phyloP scores from a whole-genome alignment of 257 asterid species.

The Solanum lignicaule region DNA sequence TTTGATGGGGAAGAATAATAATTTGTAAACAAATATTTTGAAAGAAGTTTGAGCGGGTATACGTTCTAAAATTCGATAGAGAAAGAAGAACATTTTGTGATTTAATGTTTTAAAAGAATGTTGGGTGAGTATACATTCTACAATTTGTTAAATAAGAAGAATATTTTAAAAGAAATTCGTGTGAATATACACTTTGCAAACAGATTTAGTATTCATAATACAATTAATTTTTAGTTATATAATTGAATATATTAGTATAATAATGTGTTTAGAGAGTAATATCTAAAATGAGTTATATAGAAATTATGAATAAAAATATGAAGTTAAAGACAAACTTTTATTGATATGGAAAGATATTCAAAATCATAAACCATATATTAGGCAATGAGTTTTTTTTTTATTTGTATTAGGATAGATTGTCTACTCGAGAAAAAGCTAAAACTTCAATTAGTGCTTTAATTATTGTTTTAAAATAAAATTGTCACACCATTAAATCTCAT shows the following conservation, averaged over 20 bases:
- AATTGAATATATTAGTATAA: background rate
- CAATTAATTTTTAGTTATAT: background rate
- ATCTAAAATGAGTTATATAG: background rate
- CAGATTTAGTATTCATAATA: background rate
- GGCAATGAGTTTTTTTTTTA: too few relatives aligned
- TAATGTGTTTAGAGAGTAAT: background rate
- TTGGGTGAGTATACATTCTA: background rate
- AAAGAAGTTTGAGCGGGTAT: background rate
- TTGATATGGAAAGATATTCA: background rate
- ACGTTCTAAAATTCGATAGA: background rate
- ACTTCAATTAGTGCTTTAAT: background rate
- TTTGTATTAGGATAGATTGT: too few relatives aligned
- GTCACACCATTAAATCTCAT: background rate
- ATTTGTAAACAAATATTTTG: background rate
- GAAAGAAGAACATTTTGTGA: background rate
- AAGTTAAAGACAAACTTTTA: background rate
- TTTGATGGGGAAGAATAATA: background rate
- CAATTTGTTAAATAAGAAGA: background rate
- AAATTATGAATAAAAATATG: background rate
- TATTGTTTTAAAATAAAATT: too few relatives aligned
- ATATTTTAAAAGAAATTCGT: background rate
- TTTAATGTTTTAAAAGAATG: background rate
- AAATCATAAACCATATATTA: background rate
- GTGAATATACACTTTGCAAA: background rate
- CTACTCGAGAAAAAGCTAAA: too few relatives aligned